phyloP scores from a whole-genome alignment of 257 asterid genomes.

The Lycium barbarum region DNA sequence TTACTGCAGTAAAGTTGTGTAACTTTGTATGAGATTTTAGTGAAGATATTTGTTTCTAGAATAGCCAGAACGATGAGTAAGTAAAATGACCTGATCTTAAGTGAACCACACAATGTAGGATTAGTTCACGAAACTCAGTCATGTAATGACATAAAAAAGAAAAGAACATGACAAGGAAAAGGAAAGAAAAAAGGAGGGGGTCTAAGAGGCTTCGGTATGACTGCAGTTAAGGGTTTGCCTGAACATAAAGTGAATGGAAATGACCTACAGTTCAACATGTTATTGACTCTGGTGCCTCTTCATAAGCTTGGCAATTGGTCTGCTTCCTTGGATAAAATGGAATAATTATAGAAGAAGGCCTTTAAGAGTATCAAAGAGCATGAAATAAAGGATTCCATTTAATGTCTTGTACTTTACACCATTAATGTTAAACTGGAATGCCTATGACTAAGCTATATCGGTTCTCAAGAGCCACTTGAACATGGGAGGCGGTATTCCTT shows the following conservation, averaged over 20 bases:
- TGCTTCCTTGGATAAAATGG: neutral
- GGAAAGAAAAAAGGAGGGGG: too few relatives aligned
- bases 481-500: neutral
- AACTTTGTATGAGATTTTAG: neutral
- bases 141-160: neutral
- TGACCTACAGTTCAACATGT: neutral
- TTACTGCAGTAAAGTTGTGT: neutral
- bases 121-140: neutral
- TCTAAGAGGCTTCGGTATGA: neutral
- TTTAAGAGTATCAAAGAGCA: neutral
- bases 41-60: neutral
- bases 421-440: neutral
- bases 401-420: neutral
- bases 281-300: constrained; percentile 16
- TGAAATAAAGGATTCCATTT: neutral
- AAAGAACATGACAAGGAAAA: too few relatives aligned
- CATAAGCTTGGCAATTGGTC: neutral
- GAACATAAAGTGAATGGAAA: neutral
- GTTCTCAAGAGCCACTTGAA: neutral
- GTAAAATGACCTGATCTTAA: neutral
- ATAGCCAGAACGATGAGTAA: neutral
- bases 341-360: neutral
- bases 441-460: neutral
- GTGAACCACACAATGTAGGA: too few relatives aligned
- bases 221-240: neutral